Evolutionary conservation across 2,329 filamentous ascomycete genomes (phyloP), one percentile per base, ranked within the genome.

Genomic region (Macrophomina pseudophaseolina): DNA sequence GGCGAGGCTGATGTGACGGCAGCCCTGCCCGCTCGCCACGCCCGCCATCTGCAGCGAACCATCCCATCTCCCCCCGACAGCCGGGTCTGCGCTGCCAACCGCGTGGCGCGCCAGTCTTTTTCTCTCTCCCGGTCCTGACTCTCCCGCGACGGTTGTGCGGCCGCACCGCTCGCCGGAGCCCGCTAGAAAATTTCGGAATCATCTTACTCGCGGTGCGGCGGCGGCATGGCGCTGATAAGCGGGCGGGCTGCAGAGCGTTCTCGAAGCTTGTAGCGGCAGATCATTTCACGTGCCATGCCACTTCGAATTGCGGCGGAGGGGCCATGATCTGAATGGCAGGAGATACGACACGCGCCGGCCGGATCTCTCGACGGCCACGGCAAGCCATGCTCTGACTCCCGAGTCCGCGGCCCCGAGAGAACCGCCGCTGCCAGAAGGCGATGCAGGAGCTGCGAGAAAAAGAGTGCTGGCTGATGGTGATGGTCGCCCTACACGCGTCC

Each of bases 251-350:
- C 58, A 62, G 58, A 62, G 58, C 60, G 60, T 53, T 64, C 60
- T 52, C 46, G 60, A 64, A 64, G 60, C 60, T 53, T 40, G 60
- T 64, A 64, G 60, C 48, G 60, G 60, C 60, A 42, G 60, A 64
- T 64, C 60, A 52, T 53, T 44, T 49, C 60, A 53, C 60, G 42
- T 64, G 60, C 60, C 32, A 49, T 62, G 58, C 56, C 42, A 60
- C 56, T 3, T 46, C 56, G 56, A 60, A 60, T 46, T 46, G 56
- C 56, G 32, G 32, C 56, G 23, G 23, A 60, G 30, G 56, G 56
- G 28, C 56, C 56, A 60, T 46, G 56, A 60, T 60, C 56, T 60
- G 56, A 33, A 48, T 60, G 60, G 48, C 60, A 64, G 60, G 60
- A 64, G 60, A 64, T 53, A 52, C 46, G 46, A 23, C 58, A 38